Evolutionary conservation across 768 basidiomycete genomes (phyloP), one percentile per base, ranked within the genome.

Genomic region (Auriscalpium orientale): DNA sequence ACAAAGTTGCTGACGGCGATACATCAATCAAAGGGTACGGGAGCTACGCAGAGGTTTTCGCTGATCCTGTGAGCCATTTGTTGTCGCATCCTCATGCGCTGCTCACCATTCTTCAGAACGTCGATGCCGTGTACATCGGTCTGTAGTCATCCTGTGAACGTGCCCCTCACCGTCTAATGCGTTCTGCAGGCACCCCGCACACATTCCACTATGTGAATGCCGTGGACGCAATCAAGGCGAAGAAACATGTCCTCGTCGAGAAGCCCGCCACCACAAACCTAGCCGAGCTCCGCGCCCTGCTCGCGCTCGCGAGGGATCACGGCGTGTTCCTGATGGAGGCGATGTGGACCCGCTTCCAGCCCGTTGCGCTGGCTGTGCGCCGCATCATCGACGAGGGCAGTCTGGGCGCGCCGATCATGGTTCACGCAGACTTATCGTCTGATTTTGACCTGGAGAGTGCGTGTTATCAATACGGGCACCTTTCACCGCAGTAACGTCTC

Each of bases 251-350:
- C 44, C 81, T 95, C 22, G 89, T 89, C 70, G 92, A 95, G 70
- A 95, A 95, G 65, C 89, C 91, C 0, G 85, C 89, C 51, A 94
- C 92, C 1, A 79, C 76, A 58, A 93, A 91, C 64, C 74, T 78
- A 6, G 79, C 84, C 2, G 91, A 95, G 65, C 75, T 91, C 20
- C 79, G 81, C n/a, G 80, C 84, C 47, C 77, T 95, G 21, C 72
- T 92, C 18, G 72, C 72, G 10, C 78, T 89, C 18, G 91, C 93
- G 2, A 87, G 87, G 68, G 81, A 89, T 66, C 74, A 85, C 62
- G 80, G 83, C 16, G 78, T 92, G 1, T 95, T 95, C 75, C 81
- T 95, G 64, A 94, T 95, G 91, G 93, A 95, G 71, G 91, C 88
- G 0, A 75, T 92, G 70, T 92, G 91, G 89, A 91, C 91, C 37